phyloP scores from a whole-genome alignment of 23 red algal species.

The Agarophyton chilense region DNA sequence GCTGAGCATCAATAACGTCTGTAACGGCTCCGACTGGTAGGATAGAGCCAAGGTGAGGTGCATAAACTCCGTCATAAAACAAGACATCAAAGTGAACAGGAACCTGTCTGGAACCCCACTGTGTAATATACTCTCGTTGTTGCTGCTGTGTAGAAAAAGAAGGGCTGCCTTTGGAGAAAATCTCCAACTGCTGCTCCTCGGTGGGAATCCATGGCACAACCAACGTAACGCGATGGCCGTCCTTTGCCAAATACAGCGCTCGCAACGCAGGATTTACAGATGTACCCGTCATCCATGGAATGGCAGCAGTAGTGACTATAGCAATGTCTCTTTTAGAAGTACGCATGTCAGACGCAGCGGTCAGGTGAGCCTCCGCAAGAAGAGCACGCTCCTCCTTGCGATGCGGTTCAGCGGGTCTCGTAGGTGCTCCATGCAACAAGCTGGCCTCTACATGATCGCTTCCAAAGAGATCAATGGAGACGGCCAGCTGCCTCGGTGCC shows the following conservation, averaged over 20 bases:
- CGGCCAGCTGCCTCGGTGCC: conserved; percentile 6
- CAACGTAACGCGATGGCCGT: conserved; percentile 75
- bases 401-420: not conserved
- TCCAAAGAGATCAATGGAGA: conserved; percentile 35
- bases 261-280: conserved; percentile 71
- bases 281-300: conserved; percentile 90
- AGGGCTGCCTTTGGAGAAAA: conserved; percentile 60
- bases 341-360: conserved; percentile 54
- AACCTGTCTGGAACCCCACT: conserved; percentile 43
- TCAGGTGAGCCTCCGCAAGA: not conserved
- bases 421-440: not conserved
- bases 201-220: conserved; percentile 70
- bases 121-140: conserved; percentile 38
- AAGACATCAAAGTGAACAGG: conserved; percentile 19
- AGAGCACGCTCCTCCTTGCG: not conserved
- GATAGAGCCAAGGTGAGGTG: conserved; percentile 56
- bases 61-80: conserved; percentile 79
- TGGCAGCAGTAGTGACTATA: conserved; percentile 76
- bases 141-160: conserved; percentile 28
- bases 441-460: conserved; percentile 2
- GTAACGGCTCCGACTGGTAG: conserved; percentile 77
- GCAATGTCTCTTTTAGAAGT: conserved; percentile 41
- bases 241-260: conserved; percentile 68
- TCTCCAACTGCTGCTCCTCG: conserved; percentile 29
- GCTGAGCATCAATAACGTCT: conserved; percentile 17